Evolutionary conservation across 768 basidiomycete species (phyloP), one percentile per base, ranked within the genome.

Genomic region (Russula griseocarnosa): DNA sequence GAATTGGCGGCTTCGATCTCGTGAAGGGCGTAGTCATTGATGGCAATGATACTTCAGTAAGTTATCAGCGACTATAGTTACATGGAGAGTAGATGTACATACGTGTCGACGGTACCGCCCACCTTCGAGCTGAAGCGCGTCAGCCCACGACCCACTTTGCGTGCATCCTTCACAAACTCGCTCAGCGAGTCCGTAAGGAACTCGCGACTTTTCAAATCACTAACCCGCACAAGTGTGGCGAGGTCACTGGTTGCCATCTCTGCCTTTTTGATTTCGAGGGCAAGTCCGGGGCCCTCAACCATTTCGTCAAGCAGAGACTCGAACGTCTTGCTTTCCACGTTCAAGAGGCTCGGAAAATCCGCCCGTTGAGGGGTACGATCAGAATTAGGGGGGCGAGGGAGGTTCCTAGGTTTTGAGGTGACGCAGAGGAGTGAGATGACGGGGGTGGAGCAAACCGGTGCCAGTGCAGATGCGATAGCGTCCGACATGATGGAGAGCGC

Each of bases 221-320:
- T 92, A 63, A 80, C 74, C 18, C 79, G 79, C 18, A 91, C 85
- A 32, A 89, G 77, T 6, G 82, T 79, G 16, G 82, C 75, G 57
- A 92, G 77, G 70, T 92, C 90, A 26, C 73, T 76, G 1, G 86
- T 88, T 16, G 88, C 90, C 82, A 91, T 85, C 68, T 91, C 86
- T 16, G 88, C 85, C 72, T 85, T 86, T 74, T 89, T 84, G 66
- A 92, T 81, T 60, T 88, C 83, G 50, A 88, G 70, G 5, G 87
- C 83, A 42, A 92, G 71, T 6, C 78, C 78, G 0, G 86, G 82
- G 0, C 83, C 81, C 2, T 86, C 84, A 0, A 80, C 77, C 0
- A 85, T 78, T 52, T 84, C 82, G 54, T 82, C 83, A 28, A 87
- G 71, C 20, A 91, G 73, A 66, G 87, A 78, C 58, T 84, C 86